phyloP scores from a whole-genome alignment of 2,329 filamentous ascomycete genomes.

The Claviceps sp. region DNA sequence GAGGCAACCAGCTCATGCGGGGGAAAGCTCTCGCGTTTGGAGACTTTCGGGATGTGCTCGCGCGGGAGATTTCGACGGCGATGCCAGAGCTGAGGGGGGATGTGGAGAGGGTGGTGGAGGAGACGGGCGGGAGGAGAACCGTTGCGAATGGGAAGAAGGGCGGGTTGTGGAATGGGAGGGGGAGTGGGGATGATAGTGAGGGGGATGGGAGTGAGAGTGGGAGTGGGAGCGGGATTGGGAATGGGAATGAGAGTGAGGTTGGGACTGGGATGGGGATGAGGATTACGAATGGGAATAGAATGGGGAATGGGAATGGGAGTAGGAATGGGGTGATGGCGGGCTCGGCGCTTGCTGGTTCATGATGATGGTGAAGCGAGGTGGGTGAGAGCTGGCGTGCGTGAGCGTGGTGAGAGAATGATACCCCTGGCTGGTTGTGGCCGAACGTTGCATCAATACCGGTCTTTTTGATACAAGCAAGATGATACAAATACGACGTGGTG shows the following conservation, averaged over 20 bases:
- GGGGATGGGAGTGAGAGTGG: too few species aligned
- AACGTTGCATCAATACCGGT: neutral
- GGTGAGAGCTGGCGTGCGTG: neutral
- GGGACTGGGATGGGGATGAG: neutral
- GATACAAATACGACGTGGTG: neutral
- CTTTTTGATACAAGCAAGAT: neutral
- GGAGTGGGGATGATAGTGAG: neutral
- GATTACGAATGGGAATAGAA: too few species aligned
- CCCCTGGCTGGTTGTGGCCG: neutral
- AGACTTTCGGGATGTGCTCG: constrained; percentile 47
- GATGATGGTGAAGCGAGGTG: neutral
- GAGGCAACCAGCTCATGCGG: constrained; percentile 52
- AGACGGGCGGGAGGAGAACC: constrained; percentile 25
- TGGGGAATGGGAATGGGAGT: neutral
- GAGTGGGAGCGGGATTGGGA: neutral
- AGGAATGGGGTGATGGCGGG: neutral
- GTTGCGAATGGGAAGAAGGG: neutral
- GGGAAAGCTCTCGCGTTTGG: constrained; percentile 51
- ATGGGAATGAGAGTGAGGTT: neutral
- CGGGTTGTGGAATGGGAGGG: neutral
- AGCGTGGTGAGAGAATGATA: neutral
- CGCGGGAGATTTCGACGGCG: constrained; percentile 40
- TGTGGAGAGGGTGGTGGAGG: constrained; percentile 34
- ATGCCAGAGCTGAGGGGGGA: constrained; percentile 47
- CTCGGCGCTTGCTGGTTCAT: neutral